Base-by-base conservation (phyloP, 495 filamentous ascomycete genomes). In the Hypoxylon rickii region DNA sequence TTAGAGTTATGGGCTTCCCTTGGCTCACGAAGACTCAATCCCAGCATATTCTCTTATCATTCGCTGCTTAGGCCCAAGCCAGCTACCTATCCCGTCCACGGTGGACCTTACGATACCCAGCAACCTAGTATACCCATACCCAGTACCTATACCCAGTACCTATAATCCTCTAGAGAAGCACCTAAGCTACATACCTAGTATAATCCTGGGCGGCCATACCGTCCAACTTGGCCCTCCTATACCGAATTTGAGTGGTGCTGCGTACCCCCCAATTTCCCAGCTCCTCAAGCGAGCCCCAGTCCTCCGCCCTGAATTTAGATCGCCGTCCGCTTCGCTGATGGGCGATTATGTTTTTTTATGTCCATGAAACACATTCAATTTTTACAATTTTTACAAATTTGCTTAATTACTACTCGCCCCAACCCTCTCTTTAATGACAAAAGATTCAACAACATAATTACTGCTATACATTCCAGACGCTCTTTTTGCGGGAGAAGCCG, bases 371-470 rank as follows among this genome's bases (percentile, higher is more conserved):
- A 51, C 21, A 37, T 31, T 47, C 63, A 59, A 58, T 58, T 65
- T 65, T 15, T 69, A 49, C 63, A 59, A 58, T 58, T 65, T 65
- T 15, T 69, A 49, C 67, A 65, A 56, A 62, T 69, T 58, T 65
- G 50, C 38, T 60, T 69, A 6, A 39, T 64, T 44, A 55, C 64
- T 20, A 43, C 61, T 59, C 44, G 45, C 46, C 58, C 51, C 44
- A 51, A 50, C 58, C 44, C 64, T 60, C 64, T 65, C 47, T 67
- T 61, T 43, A 55, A 48, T 40, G 38, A 67, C 36, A 62, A 51
- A 42, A 60, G 58, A 12, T 39, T 62, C 24, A 58, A 54, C 45
- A 55, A 45, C 26, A 50, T 64, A 33, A 51, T 69, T 29, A 45
- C 66, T 34, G 38, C 39, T 46, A 32, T 64, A 56, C 61, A 61